Conservation (phyloP, 2,329 filamentous ascomycete genomes). For the Didymella exigua region DNA sequence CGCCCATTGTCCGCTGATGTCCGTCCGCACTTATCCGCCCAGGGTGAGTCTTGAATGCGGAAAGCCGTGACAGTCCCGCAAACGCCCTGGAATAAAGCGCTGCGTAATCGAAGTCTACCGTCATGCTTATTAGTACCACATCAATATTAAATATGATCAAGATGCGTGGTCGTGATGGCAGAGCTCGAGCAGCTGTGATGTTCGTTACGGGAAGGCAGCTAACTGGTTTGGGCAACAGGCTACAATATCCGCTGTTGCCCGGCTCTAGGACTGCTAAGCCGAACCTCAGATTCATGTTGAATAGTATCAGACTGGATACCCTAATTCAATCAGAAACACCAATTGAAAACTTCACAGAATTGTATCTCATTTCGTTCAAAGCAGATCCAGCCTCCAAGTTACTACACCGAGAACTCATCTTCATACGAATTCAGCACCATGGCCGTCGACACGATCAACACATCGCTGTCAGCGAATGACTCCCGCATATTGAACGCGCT, state of each 20-base stretch:
- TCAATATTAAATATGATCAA: not conserved
- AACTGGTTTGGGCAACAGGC: conserved; percentile 5
- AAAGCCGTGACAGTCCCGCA: not conserved
- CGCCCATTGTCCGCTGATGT: conserved; percentile 23
- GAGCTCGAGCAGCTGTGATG: not conserved
- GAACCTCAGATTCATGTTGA: conserved; percentile 8
- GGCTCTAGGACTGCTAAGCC: conserved; percentile 17
- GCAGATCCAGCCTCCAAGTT: not conserved
- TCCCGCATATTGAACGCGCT: conserved; percentile 46
- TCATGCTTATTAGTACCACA: no score
- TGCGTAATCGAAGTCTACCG: no score
- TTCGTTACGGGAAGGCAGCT: conserved; percentile 4
- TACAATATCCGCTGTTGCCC: conserved; percentile 19
- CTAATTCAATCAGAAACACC: not conserved
- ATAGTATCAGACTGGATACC: conserved; percentile 1
- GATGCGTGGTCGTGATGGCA: not conserved
- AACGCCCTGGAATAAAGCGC: no score
- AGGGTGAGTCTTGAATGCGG: not conserved
- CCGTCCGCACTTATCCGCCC: conserved; percentile 32
- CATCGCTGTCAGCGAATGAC: conserved; percentile 45
- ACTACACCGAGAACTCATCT: not conserved
- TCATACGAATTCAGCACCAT: conserved; percentile 8
- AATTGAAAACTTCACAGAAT: not conserved
- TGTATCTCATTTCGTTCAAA: not conserved
- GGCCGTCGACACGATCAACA: conserved; percentile 54